phyloP scores from a whole-genome alignment of 345 rosid genomes.

The Syzygium aromaticum region DNA sequence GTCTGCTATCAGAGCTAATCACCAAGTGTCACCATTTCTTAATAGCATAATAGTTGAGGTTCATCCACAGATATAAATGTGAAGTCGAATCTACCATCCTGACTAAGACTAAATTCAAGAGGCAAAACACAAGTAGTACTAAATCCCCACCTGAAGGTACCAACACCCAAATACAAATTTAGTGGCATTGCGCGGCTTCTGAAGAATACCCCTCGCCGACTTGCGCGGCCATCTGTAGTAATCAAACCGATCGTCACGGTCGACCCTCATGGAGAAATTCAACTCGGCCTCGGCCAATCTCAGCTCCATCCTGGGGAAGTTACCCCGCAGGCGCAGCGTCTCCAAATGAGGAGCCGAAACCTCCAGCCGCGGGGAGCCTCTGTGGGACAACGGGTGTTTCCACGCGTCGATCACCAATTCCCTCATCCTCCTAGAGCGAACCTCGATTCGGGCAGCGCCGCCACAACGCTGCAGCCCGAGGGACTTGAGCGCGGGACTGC shows the following conservation, averaged over 20 bases:
- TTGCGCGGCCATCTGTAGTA: not conserved
- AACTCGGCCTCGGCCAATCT: not conserved
- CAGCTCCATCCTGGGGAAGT: not conserved
- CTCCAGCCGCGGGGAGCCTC: not conserved
- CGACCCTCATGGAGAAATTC: not conserved
- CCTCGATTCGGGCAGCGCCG: not conserved
- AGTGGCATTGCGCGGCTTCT: not conserved
- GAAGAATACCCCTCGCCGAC: not conserved
- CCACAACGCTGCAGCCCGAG: not conserved
- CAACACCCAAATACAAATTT: not conserved
- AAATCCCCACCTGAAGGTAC: not conserved
- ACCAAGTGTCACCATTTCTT: not conserved
- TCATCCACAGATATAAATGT: not conserved
- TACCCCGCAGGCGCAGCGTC: not conserved
- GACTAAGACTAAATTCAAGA: not conserved
- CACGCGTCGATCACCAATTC: not conserved
- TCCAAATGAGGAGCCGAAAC: not conserved
- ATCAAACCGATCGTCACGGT: rapidly evolving
- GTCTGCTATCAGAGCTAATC: not conserved
- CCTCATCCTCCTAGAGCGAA: not conserved
- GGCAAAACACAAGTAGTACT: not conserved
- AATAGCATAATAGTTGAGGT: not conserved
- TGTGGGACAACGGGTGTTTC: not conserved
- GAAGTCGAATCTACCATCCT: not conserved
- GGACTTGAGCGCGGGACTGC: not conserved